Conservation (phyloP, 768 basidiomycete species). For the Dictyophora rubrovolvata region DNA sequence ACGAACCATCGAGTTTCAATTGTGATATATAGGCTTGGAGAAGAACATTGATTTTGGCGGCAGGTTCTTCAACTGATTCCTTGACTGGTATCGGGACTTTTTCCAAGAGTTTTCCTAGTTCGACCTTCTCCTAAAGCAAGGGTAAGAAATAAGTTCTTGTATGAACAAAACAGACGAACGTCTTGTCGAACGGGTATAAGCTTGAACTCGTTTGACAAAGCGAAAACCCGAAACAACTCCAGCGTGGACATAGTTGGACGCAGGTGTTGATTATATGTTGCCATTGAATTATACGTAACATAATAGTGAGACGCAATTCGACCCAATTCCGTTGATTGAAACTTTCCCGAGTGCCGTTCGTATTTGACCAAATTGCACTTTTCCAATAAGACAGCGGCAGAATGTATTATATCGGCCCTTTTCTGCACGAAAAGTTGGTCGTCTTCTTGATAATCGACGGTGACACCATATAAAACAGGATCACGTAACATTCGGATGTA, state of each 20-base stretch:
- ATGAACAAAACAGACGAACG: conserved; percentile 12
- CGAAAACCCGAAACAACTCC: conserved; percentile 93
- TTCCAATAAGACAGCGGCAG: conserved; percentile 86
- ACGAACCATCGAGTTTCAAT: conserved; percentile 75
- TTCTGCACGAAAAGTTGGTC: conserved; percentile 81
- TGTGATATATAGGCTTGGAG: conserved; percentile 92
- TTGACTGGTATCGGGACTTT: conserved; percentile 96
- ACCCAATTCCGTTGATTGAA: conserved; percentile 90
- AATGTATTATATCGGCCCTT: conserved; percentile 86
- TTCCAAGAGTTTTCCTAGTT: conserved; percentile 82
- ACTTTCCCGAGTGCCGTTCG: conserved; percentile 75
- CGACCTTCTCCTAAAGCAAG: conserved; percentile 63
- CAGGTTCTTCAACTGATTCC: conserved; percentile 91
- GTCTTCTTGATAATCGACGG: conserved; percentile 84
- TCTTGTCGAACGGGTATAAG: conserved; percentile 80
- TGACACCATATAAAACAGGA: conserved; percentile 80
- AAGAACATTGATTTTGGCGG: conserved; percentile 94
- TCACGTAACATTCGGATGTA: conserved; percentile 92
- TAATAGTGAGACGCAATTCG: conserved; percentile 94
- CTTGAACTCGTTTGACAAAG: conserved; percentile 92
- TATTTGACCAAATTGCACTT: conserved; percentile 94
- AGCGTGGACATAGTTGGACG: conserved; percentile 77
- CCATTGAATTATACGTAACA: conserved; percentile 92
- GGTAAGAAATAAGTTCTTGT: neutral
- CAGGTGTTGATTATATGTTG: conserved; percentile 90